Conservation (phyloP, 2,329 filamentous ascomycete genomes). For the Dactylonectria estremocensis region DNA sequence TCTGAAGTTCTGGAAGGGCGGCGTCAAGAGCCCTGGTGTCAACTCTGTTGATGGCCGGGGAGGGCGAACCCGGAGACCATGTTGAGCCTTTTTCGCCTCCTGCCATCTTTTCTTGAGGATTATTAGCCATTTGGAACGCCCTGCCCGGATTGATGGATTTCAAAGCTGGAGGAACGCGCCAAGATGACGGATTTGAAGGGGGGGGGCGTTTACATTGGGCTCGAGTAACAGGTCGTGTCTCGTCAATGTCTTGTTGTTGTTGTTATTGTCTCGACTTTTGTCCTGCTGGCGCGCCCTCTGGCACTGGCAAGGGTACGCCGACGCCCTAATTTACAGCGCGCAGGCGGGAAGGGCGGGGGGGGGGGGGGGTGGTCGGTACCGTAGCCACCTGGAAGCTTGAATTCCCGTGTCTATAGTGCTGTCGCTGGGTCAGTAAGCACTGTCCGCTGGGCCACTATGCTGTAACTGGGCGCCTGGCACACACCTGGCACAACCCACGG, state of each 20-base stretch:
- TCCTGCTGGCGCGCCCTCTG: background rate
- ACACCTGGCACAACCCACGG: slow-evolving; percentile 1
- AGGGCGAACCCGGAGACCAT: background rate
- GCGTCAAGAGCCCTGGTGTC: background rate
- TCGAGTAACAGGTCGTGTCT: background rate
- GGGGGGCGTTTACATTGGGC: no score
- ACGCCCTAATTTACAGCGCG: no score
- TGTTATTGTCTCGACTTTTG: background rate
- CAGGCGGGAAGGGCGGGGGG: no score
- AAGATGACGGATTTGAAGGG: background rate
- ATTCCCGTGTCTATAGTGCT: background rate
- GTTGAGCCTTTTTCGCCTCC: background rate
- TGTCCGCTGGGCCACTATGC: background rate
- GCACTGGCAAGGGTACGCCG: no score
- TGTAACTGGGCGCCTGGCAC: background rate
- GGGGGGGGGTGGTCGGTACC: background rate
- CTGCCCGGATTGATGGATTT: no score
- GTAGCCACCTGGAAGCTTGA: background rate
- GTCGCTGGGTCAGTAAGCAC: background rate
- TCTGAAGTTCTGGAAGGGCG: slow-evolving; percentile 7
- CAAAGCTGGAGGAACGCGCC: background rate
- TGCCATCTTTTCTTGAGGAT: no score
- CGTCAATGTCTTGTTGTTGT: background rate
- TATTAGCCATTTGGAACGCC: no score
- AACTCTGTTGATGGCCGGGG: background rate